A percentile compares a stretch with the other conserved stretches of the same genome.
Evolutionary conservation across 2,329 filamentous ascomycete species (phyloP).

Genomic region (Harringtonia lauricola): DNA sequence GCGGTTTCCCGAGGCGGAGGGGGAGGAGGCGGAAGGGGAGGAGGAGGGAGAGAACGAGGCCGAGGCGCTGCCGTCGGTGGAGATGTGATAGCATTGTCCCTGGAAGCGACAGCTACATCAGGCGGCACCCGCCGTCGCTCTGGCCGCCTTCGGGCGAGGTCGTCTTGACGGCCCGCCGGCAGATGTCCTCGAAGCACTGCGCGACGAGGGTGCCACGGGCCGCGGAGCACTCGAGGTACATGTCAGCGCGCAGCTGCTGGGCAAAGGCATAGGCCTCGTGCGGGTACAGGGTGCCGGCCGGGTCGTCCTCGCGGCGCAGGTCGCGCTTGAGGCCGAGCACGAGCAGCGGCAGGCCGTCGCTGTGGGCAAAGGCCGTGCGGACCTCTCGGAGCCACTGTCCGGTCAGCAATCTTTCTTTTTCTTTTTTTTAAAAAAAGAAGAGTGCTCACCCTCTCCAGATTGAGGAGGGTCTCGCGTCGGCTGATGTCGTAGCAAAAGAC

Average conservation of each 20-base stretch:
- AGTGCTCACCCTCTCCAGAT: conserved; percentile 45
- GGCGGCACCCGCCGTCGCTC: conserved; percentile 41
- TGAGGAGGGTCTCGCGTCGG: conserved; percentile 44
- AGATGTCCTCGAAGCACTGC: conserved; percentile 50
- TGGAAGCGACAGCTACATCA: conserved; percentile 25
- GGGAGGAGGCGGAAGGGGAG: conserved; percentile 22
- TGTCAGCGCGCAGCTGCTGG: conserved; percentile 48
- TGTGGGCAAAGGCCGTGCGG: conserved; percentile 33
- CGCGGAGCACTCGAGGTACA: conserved; percentile 54
- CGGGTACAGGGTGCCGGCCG: conserved; percentile 49
- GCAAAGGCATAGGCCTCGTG: conserved; percentile 47
- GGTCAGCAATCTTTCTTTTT: no score
- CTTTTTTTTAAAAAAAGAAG: no score
- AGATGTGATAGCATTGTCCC: conserved; percentile 17
- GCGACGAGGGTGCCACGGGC: conserved; percentile 46
- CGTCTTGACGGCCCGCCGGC: conserved; percentile 40
- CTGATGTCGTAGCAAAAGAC: conserved; percentile 53
- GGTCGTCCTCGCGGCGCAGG: conserved; percentile 44
- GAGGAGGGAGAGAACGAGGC: conserved; percentile 12
- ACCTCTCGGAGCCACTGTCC: conserved; percentile 48
- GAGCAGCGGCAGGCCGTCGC: conserved; percentile 40
- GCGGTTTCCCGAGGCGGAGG: conserved; percentile 26
- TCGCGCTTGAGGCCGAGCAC: conserved; percentile 52
- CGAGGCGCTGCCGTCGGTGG: background rate
- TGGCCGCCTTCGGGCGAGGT: conserved; percentile 35